These are phyloP conservation scores for Peziza echinospora DNA, from an alignment of 495 filamentous ascomycete species.

Conservation along the genomic window DNA sequence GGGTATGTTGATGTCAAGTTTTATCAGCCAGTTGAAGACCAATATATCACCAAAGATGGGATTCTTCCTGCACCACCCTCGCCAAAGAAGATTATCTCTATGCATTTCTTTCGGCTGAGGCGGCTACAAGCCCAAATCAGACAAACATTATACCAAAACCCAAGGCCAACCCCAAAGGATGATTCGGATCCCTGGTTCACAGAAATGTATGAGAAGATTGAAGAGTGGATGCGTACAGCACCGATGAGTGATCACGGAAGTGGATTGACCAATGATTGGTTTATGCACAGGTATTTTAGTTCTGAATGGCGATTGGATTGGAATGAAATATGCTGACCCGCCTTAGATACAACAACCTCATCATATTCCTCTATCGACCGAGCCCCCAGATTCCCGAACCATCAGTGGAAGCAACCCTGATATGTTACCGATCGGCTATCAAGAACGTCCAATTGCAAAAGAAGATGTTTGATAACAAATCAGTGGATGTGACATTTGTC, in stretches of 20 bases:
- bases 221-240: constrained; percentile 44
- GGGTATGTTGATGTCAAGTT: constrained; percentile 67
- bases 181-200: constrained; percentile 70
- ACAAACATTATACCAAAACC: constrained; percentile 60
- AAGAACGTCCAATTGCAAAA: constrained; percentile 59
- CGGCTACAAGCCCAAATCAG: constrained; percentile 71
- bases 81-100: constrained; percentile 60
- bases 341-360: constrained; percentile 50
- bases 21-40: constrained; percentile 57
- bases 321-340: constrained; percentile 5
- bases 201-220: constrained; percentile 53
- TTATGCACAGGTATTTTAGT: constrained; percentile 7
- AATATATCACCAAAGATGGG: constrained; percentile 57
- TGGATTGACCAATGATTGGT: constrained; percentile 42
- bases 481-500: constrained; percentile 76
- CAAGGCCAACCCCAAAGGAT: constrained; percentile 44
- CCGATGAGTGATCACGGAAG: constrained; percentile 41
- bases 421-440: constrained; percentile 59
- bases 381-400: constrained; percentile 79
- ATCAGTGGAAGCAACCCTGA: constrained; percentile 44
- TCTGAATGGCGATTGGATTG: constrained; percentile 4
- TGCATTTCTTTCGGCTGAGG: constrained; percentile 86
- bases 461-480: constrained; percentile 48
- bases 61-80: constrained; percentile 39
- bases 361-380: constrained; percentile 64